These are phyloP conservation scores for Bipolaris oryzae DNA, from an alignment of 2,329 filamentous ascomycete species.

Conservation along the genomic window DNA sequence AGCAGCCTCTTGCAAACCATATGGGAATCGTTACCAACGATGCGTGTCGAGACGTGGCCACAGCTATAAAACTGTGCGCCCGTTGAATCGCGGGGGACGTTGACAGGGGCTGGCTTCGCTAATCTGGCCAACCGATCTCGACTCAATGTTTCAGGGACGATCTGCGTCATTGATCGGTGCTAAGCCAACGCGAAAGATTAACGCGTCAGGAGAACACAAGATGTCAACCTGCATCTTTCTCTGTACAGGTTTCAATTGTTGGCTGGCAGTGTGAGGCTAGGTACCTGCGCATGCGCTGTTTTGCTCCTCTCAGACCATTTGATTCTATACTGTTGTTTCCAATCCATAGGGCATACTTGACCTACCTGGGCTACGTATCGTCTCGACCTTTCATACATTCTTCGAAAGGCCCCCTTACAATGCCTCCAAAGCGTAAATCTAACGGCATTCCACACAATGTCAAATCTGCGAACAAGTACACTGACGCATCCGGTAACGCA, in stretches of 20 bases:
- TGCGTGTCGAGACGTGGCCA: neutral
- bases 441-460: constrained; percentile 41
- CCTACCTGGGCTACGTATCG: neutral
- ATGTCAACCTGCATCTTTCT: neutral
- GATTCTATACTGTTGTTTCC: neutral
- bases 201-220: constrained; percentile 17
- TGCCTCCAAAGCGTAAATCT: constrained; percentile 29
- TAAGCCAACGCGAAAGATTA: constrained; percentile 19
- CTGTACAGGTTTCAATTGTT: neutral
- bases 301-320: neutral
- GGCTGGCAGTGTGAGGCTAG: neutral
- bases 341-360: neutral
- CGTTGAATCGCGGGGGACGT: constrained; percentile 2
- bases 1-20: neutral
- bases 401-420: constrained; percentile 6
- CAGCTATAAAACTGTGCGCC: neutral
- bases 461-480: constrained; percentile 39
- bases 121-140: constrained; percentile 30
- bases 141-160: constrained; percentile 32
- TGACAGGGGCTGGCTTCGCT: constrained; percentile 24
- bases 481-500: constrained; percentile 40
- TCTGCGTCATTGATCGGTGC: constrained; percentile 39
- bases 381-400: neutral
- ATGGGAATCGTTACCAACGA: neutral
- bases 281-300: neutral